Conservation (phyloP, 1,284 basidiomycete genomes). For the Thecaphora thlaspeos region DNA sequence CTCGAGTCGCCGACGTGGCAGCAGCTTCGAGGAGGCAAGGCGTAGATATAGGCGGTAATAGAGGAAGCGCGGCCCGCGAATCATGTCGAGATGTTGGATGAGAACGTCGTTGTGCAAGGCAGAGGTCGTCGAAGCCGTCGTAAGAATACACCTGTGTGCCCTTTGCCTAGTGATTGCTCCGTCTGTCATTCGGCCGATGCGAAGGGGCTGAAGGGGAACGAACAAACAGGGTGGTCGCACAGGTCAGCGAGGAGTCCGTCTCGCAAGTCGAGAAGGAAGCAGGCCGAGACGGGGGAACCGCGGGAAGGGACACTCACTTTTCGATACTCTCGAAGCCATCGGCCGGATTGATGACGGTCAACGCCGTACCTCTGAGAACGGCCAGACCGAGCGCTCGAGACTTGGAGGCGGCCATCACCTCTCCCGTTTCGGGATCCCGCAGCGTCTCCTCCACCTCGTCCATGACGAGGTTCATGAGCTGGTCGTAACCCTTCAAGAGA, state of each 20-base stretch:
- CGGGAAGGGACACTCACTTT: slow-evolving; percentile 47
- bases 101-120: too few species aligned
- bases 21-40: too few species aligned
- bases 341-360: slow-evolving; percentile 55
- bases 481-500: slow-evolving; percentile 90
- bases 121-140: too few species aligned
- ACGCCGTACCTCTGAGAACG: slow-evolving; percentile 51
- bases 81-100: too few species aligned
- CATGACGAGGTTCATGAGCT: slow-evolving; percentile 90
- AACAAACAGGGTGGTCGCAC: background rate
- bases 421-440: slow-evolving; percentile 40
- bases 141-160: too few species aligned
- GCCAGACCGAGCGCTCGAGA: slow-evolving; percentile 49
- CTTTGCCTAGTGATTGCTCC: too few species aligned
- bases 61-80: too few species aligned
- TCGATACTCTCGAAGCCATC: slow-evolving; percentile 56
- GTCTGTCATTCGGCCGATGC: slow-evolving; percentile 28
- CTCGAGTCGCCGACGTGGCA: slow-evolving; percentile 16
- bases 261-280: background rate
- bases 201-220: slow-evolving; percentile 28
- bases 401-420: slow-evolving; percentile 29
- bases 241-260: background rate
- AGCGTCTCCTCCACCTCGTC: slow-evolving; percentile 81
- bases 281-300: background rate
- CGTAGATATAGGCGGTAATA: too few species aligned